A percentile compares a stretch with the other conserved stretches of the same genome.
phyloP scores from a whole-genome alignment of 2,329 filamentous ascomycete species.

The Trichocomaceae sp. region DNA sequence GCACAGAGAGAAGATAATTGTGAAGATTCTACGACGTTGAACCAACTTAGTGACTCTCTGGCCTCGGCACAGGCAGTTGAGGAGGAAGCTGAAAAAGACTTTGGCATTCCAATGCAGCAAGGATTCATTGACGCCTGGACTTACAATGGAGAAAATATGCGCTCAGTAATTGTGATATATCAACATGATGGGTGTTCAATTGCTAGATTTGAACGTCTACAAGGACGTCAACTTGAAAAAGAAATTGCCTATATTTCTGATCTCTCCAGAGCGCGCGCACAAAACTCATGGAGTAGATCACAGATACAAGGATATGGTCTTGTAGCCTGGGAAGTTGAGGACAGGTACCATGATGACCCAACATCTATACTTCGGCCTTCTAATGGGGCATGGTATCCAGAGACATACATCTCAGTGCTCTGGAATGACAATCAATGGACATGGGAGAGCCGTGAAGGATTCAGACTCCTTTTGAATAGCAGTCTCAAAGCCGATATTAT shows the following conservation, averaged over 20 bases:
- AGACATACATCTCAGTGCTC: not conserved
- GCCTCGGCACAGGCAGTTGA: not conserved
- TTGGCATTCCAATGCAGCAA: not conserved
- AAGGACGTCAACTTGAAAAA: not conserved
- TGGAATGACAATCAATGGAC: not conserved
- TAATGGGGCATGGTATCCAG: not conserved
- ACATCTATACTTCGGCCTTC: not conserved
- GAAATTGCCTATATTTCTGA: not conserved
- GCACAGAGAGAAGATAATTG: not conserved
- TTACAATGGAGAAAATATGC: not conserved
- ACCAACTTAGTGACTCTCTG: not conserved
- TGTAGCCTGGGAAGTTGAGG: not conserved
- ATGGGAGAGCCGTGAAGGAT: not conserved
- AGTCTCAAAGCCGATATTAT: not conserved
- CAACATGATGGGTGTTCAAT: not conserved
- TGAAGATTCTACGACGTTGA: no score
- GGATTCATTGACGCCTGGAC: not conserved
- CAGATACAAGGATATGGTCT: not conserved
- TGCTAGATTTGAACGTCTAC: not conserved
- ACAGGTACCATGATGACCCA: not conserved
- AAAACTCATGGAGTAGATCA: not conserved
- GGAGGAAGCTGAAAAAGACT: not conserved
- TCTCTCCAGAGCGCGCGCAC: not conserved
- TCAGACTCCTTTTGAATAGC: not conserved
- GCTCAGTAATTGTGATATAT: not conserved